Base-by-base conservation (phyloP, 1,284 basidiomycete species). In the Rhodotorula sp. region DNA sequence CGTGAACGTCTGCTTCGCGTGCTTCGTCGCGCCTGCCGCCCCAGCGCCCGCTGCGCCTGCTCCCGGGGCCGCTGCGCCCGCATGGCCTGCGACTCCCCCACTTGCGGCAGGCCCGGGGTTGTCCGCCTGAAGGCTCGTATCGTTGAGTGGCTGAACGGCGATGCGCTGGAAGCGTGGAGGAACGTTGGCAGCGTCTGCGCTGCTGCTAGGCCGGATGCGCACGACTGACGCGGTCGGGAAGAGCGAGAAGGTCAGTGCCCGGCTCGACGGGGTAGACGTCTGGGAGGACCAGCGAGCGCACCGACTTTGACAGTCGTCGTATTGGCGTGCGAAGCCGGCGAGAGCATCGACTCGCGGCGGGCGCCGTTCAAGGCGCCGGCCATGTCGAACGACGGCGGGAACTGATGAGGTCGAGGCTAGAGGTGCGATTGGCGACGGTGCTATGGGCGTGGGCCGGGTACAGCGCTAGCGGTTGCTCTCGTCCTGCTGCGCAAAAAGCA, bases 151-250 rank as follows among this genome's bases (percentile, higher is more conserved):
- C 79, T 92, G 90, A 81, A 98, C 88, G 78, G 95, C 89, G 77
- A 88, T 88, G 75, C 91, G 88, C 83, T 97, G 94, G 83, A 97
- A 97, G 82, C 95, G 90, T 82, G 90, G 87, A 75, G 96, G 94
- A 75, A 97, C 94, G 79, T 77, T 79, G 34, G 85, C 85, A 69
- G 90, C 50, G 27, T 69, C 92, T 80, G 94, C 91, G 56, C 85
- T 82, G 68, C 91, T 92, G 61, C 91, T 87, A 36, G 96, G 96
- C 75, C 95, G 88, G 76, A 99, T 95, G 74, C 96, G 91, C 75
- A 98, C 86, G 76, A 95, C 95, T 94, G 81, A 32, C 37, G 50
- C 10, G 44, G 13, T 12, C 44, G 44, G 44, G 44, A 44, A 44
- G 39, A 7, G 9, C 39, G 39, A 39, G 39, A 39, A 39, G 39